Evolutionary conservation across 371 early-diverging fungal species (phyloP).

Genomic region (Apophysomyces sp.): DNA sequence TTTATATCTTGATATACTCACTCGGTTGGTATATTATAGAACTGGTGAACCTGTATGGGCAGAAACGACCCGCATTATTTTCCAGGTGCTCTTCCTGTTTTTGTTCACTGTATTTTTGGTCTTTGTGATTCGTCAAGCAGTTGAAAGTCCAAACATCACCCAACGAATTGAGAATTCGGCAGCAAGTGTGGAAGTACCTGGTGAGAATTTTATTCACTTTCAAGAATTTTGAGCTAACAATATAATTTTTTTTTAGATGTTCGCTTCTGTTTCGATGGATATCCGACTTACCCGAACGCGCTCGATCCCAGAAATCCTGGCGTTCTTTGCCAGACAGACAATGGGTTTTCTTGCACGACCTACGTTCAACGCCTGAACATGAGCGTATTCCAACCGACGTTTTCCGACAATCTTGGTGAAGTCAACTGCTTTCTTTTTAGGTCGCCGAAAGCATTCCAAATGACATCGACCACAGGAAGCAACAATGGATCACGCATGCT

Average conservation of each 20-base stretch:
- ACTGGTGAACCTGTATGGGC: constrained; percentile 54
- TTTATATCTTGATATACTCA: not conserved
- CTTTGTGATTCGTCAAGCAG: constrained; percentile 46
- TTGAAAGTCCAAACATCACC: constrained; percentile 45
- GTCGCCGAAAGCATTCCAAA: constrained; percentile 24
- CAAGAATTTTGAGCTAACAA: not conserved
- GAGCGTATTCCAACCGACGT: constrained; percentile 35
- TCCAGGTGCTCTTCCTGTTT: constrained; percentile 43
- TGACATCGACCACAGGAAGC: constrained; percentile 38
- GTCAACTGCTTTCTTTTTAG: constrained; percentile 44
- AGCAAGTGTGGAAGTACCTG: constrained; percentile 38
- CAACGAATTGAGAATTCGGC: constrained; percentile 36
- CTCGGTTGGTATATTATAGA: constrained; percentile 11
- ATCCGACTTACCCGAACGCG: constrained; percentile 13
- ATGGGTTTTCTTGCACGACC: constrained; percentile 30
- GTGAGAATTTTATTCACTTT: constrained; percentile 6
- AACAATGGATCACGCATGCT: constrained; percentile 45
- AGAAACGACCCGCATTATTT: constrained; percentile 43
- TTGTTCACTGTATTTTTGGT: constrained; percentile 38
- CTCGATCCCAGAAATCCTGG: constrained; percentile 21
- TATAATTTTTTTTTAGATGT: constrained; percentile 22
- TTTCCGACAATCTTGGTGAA: constrained; percentile 36
- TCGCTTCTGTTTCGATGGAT: constrained; percentile 53
- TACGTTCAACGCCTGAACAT: constrained; percentile 32
- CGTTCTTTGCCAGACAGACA: constrained; percentile 39